Evolutionary conservation across 176 grass and related monocot genomes (phyloP).

Genomic region (Panicum miliaceum): DNA sequence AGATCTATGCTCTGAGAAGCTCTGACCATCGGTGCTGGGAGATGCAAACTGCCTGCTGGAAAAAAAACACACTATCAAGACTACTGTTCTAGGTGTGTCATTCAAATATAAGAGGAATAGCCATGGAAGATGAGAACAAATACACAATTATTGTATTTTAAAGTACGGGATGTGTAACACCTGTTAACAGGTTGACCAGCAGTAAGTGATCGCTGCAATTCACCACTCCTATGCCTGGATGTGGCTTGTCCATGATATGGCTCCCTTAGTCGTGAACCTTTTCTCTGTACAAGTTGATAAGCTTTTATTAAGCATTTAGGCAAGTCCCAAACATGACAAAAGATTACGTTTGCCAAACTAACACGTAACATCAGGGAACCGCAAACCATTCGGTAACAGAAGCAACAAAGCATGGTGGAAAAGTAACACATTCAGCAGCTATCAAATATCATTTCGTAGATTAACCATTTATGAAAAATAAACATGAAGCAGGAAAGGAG

Average conservation of each 20-base stretch:
- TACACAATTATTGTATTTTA: conserved; percentile 28
- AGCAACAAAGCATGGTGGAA: conserved; percentile 19
- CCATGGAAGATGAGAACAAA: background rate
- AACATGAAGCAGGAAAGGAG: background rate
- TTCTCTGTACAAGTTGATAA: conserved; percentile 69
- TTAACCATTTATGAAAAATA: conserved; percentile 1
- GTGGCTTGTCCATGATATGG: conserved; percentile 52
- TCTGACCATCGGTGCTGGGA: conserved; percentile 66
- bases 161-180: conserved; percentile 44
- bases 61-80: conserved; percentile 47
- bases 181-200: conserved; percentile 62
- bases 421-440: background rate
- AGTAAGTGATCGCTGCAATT: conserved; percentile 63
- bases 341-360: conserved; percentile 28
- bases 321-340: conserved; percentile 24
- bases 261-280: conserved; percentile 69
- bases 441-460: background rate
- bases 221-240: conserved; percentile 67
- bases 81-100: conserved; percentile 7
- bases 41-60: conserved; percentile 66
- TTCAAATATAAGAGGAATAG: conserved; percentile 14
- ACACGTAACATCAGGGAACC: background rate
- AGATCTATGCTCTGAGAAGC: conserved; percentile 78
- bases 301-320: conserved; percentile 34
- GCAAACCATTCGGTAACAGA: conserved; percentile 19